Conservation (phyloP, 1,284 basidiomycete genomes). For the Coniferiporia sulphurascens region DNA sequence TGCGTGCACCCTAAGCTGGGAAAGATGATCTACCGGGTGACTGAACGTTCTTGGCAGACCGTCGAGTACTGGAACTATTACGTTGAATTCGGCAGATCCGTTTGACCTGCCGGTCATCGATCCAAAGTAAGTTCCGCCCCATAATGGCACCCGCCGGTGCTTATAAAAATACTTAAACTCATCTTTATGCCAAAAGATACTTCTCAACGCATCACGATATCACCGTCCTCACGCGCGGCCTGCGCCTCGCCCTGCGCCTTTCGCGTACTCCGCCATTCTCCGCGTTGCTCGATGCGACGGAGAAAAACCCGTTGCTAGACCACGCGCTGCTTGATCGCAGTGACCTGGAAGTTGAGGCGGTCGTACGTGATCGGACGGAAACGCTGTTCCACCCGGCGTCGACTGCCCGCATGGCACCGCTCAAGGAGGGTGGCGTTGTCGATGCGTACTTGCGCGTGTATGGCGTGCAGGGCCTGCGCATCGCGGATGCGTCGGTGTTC, state of each 20-base stretch:
- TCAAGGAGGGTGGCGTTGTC: conserved; percentile 39
- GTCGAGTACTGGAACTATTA: conserved; percentile 19
- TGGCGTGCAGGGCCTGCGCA: conserved; percentile 26
- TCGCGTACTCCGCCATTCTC: conserved; percentile 2
- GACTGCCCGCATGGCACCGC: conserved; percentile 42
- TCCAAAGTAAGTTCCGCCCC: conserved; percentile 25
- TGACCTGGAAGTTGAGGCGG: conserved; percentile 1
- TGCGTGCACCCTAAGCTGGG: background rate
- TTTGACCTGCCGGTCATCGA: conserved; percentile 25
- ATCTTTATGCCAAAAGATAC: background rate
- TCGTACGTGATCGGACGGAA: conserved; percentile 18
- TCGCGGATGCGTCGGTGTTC: conserved; percentile 22
- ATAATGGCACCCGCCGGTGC: background rate
- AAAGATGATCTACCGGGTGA: no score
- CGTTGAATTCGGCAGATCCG: conserved; percentile 23
- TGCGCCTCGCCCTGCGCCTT: conserved; percentile 13
- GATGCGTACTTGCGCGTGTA: conserved; percentile 37
- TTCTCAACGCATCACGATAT: conserved; percentile 17
- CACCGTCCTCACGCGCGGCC: conserved; percentile 14
- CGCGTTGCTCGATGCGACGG: conserved; percentile 1
- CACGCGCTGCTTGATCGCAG: background rate
- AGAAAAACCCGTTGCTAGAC: conserved; percentile 1
- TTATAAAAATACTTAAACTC: background rate
- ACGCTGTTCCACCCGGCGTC: conserved; percentile 46
- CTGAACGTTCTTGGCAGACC: conserved; percentile 4